Evolutionary conservation across 805 yeast species (phyloP).

Genomic region (Candida maris): DNA sequence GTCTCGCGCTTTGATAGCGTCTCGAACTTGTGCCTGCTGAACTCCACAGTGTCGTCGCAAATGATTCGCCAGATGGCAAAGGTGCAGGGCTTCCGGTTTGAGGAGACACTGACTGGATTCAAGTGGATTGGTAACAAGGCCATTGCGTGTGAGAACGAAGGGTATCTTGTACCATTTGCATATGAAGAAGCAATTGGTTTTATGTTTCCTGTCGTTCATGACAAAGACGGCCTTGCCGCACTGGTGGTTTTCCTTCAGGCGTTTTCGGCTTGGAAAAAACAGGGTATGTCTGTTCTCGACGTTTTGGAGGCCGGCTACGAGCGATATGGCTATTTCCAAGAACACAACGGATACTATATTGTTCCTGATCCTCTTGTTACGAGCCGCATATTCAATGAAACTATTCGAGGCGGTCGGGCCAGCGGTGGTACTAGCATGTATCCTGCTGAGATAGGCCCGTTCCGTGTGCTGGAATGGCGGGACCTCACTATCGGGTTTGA

Average conservation of each 20-base stretch:
- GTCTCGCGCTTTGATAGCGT: constrained; percentile 33
- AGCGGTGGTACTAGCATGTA: constrained; percentile 21
- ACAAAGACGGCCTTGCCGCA: constrained; percentile 91
- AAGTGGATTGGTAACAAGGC: constrained; percentile 97
- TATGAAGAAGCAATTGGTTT: constrained; percentile 96
- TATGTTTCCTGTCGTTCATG: constrained; percentile 82
- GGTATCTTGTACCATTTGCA: constrained; percentile 77
- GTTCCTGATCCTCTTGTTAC: constrained; percentile 54
- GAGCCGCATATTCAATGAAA: constrained; percentile 49
- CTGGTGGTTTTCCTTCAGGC: constrained; percentile 71
- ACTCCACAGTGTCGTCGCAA: constrained; percentile 92
- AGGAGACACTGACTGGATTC: constrained; percentile 91
- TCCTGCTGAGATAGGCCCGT: constrained; percentile 56
- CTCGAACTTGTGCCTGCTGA: constrained; percentile 52
- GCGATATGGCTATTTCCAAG: constrained; percentile 77
- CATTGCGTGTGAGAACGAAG: constrained; percentile 60
- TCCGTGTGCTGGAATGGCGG: constrained; percentile 63
- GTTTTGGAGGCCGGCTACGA: constrained; percentile 56
- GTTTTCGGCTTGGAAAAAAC: constrained; percentile 45
- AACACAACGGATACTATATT: constrained; percentile 81
- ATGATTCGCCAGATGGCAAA: constrained; percentile 68
- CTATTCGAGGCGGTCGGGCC: constrained; percentile 28
- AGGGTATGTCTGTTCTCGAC: constrained; percentile 40
- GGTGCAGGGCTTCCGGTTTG: constrained; percentile 54
- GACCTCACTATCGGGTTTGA: constrained; percentile 85